Evolutionary conservation across 495 filamentous ascomycete genomes (phyloP).

Genomic region (Hyaloscypha bicolor): DNA sequence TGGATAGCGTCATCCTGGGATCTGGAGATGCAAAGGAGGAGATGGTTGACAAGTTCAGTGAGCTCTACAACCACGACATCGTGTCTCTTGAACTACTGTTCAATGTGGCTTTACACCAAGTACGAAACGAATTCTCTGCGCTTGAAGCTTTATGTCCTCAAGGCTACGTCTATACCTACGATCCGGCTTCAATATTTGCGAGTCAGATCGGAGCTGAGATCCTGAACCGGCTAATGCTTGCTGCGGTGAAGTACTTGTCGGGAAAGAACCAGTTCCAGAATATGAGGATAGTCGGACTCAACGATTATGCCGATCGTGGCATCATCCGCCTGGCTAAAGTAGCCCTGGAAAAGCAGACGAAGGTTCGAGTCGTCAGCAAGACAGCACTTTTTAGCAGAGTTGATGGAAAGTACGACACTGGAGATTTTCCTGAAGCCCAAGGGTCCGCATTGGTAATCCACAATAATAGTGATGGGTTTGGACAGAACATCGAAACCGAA

Average conservation of each 20-base stretch:
- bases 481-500: conserved; percentile 34
- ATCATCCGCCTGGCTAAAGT: conserved; percentile 8
- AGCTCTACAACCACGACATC: conserved; percentile 7
- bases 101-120: conserved; percentile 26
- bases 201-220: conserved; percentile 26
- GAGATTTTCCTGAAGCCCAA: background rate
- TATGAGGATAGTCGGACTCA: conserved; percentile 28
- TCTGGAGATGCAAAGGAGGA: conserved; percentile 4
- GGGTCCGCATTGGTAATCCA: conserved; percentile 31
- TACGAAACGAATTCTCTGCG: conserved; percentile 27
- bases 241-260: conserved; percentile 23
- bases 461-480: conserved; percentile 34
- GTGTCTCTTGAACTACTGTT: conserved; percentile 28
- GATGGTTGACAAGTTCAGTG: conserved; percentile 20
- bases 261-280: conserved; percentile 22
- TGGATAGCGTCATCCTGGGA: conserved; percentile 19
- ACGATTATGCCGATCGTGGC: conserved; percentile 27
- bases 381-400: conserved; percentile 22
- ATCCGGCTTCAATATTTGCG: conserved; percentile 33
- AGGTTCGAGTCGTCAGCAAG: conserved; percentile 18
- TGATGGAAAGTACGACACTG: conserved; percentile 20
- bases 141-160: conserved; percentile 30
- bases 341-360: conserved; percentile 20
- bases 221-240: conserved; percentile 27
- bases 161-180: conserved; percentile 33